Conservation (phyloP, 2,329 filamentous ascomycete species). For the Lomentospora prolificans region DNA sequence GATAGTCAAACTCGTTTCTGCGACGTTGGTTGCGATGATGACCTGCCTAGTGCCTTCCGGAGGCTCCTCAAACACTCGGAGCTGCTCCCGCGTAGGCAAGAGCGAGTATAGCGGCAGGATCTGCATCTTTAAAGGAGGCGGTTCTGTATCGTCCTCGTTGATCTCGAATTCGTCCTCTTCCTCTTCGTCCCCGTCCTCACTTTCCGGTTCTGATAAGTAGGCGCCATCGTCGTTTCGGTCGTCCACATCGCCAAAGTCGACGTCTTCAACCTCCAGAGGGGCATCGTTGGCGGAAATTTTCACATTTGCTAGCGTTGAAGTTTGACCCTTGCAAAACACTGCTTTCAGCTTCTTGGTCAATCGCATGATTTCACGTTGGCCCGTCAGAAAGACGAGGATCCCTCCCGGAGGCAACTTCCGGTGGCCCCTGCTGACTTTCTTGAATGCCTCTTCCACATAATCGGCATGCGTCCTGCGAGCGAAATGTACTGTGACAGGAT, state of each 20-base stretch:
- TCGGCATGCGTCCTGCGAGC: constrained; percentile 71
- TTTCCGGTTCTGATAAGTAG: constrained; percentile 16
- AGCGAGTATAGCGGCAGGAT: constrained; percentile 91
- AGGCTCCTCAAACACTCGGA: constrained; percentile 77
- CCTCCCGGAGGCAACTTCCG: constrained; percentile 81
- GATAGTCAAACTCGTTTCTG: constrained; percentile 94
- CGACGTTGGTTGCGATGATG: constrained; percentile 90
- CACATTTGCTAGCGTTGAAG: constrained; percentile 54
- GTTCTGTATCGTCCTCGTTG: constrained; percentile 48
- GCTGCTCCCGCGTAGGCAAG: constrained; percentile 79
- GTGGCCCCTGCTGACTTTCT: constrained; percentile 80
- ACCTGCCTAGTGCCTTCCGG: constrained; percentile 78
- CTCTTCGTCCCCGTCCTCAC: constrained; percentile 43
- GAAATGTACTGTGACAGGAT: constrained; percentile 84
- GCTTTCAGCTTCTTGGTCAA: constrained; percentile 72
- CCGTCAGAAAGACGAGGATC: constrained; percentile 89
- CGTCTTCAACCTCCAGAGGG: constrained; percentile 74
- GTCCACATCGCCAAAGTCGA: constrained; percentile 65
- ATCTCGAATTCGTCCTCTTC: constrained; percentile 60
- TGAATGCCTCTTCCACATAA: constrained; percentile 83
- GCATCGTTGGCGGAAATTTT: constrained; percentile 68
- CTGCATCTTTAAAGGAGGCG: constrained; percentile 65
- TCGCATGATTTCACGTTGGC: constrained; percentile 80
- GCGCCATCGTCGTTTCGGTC: constrained; percentile 29
- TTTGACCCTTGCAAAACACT: constrained; percentile 48